phyloP scores from a whole-genome alignment of 2,329 filamentous ascomycete species.

The Colletotrichum navitas region DNA sequence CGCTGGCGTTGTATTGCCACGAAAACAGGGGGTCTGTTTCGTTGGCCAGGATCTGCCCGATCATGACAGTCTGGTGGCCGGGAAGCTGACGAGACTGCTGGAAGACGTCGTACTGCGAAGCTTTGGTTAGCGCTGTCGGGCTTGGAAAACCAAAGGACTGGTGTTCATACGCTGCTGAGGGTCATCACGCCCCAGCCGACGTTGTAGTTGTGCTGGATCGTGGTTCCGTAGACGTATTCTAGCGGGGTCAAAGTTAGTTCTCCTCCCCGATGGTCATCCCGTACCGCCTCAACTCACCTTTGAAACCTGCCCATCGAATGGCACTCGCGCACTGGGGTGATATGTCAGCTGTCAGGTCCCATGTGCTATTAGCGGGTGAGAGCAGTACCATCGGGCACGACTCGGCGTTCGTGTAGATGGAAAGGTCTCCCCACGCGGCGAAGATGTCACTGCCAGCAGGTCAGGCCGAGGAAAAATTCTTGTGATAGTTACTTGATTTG shows the following conservation, averaged over 20 bases:
- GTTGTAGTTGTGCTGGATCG: slow-evolving; percentile 58
- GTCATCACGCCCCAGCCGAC: slow-evolving; percentile 32
- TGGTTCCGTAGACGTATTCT: slow-evolving; percentile 68
- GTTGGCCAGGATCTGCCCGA: slow-evolving; percentile 61
- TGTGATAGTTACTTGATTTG: rapidly evolving
- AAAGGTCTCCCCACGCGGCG: slow-evolving; percentile 59
- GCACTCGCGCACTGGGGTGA: slow-evolving; percentile 61
- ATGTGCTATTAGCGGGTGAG: neutral
- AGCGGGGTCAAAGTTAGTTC: neutral
- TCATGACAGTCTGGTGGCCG: slow-evolving; percentile 51
- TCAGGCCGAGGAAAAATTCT: neutral
- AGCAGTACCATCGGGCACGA: slow-evolving; percentile 62
- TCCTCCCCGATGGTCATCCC: too few species aligned
- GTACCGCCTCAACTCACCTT: slow-evolving; percentile 27
- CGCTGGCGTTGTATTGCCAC: slow-evolving; percentile 63
- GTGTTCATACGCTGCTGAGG: slow-evolving; percentile 22
- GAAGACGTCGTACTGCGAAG: slow-evolving; percentile 59
- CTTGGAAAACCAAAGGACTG: rapidly evolving
- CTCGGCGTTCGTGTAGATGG: slow-evolving; percentile 69
- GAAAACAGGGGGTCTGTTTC: slow-evolving; percentile 67
- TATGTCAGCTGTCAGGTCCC: neutral
- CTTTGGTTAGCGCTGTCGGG: slow-evolving; percentile 45
- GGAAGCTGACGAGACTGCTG: slow-evolving; percentile 54
- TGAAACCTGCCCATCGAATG: slow-evolving; percentile 67
- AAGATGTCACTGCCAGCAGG: slow-evolving; percentile 49